Evolutionary conservation across 2,329 filamentous ascomycete species (phyloP).

Genomic region (Monilinia aucupariae): DNA sequence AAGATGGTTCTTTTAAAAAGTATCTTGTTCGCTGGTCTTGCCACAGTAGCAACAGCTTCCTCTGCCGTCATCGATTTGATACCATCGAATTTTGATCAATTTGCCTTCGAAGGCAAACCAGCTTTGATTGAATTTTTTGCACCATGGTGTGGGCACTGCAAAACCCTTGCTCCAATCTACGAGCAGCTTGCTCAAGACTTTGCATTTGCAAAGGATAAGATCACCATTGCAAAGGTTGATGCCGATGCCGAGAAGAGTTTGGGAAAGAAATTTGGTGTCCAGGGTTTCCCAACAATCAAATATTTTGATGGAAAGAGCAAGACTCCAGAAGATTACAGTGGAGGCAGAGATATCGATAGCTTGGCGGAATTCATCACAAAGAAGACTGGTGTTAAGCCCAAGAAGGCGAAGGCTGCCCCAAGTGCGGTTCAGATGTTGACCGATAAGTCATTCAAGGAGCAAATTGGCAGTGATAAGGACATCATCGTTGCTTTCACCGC

Average conservation of each 20-base stretch:
- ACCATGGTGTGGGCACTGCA: conserved; percentile 99
- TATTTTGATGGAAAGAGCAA: conserved; percentile 96
- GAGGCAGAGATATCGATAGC: conserved; percentile 82
- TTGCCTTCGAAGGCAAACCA: conserved; percentile 88
- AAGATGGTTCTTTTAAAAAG: conserved; percentile 48
- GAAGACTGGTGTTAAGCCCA: conserved; percentile 80
- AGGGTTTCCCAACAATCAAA: conserved; percentile 96
- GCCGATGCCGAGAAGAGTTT: conserved; percentile 82
- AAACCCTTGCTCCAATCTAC: conserved; percentile 89
- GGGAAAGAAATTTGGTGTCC: conserved; percentile 79
- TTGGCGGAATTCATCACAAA: conserved; percentile 74
- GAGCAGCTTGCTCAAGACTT: conserved; percentile 79
- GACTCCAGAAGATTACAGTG: conserved; percentile 76
- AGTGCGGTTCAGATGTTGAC: conserved; percentile 76
- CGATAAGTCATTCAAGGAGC: conserved; percentile 70
- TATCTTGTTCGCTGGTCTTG: conserved; percentile 51
- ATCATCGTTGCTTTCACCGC: conserved; percentile 95
- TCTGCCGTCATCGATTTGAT: conserved; percentile 87
- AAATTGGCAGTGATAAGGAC: conserved; percentile 78
- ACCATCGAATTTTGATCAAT: conserved; percentile 83
- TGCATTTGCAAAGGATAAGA: conserved; percentile 62
- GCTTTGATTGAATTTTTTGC: conserved; percentile 98
- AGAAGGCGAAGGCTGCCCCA: conserved; percentile 64
- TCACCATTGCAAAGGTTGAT: conserved; percentile 93
- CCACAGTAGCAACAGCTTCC: conserved; percentile 44